A percentile compares a stretch with the other conserved stretches of the same genome.
Conservation (phyloP, 441 rosid species). For the Syzygium syzygioides region DNA sequence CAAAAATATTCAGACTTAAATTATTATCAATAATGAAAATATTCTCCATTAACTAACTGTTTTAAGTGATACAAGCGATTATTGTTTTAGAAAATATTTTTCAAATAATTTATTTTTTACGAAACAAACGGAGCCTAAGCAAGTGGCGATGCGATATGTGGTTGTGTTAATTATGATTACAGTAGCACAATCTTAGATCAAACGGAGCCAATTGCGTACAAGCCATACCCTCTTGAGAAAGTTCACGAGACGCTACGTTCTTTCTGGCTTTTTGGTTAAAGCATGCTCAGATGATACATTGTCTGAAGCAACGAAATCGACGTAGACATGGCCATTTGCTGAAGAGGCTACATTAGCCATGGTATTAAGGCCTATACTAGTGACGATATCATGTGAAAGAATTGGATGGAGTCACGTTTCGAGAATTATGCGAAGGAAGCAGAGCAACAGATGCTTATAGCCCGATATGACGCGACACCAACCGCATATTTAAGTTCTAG, state of each 20-base stretch:
- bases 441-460: not conserved
- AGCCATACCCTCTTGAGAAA: not conserved
- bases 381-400: not conserved
- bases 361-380: not conserved
- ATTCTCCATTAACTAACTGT: not conserved
- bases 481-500: constrained; percentile 11
- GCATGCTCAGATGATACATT: not conserved
- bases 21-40: not conserved
- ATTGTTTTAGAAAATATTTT: accelerated
- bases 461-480: not conserved
- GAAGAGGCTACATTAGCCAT: not conserved
- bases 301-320: not conserved
- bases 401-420: not conserved
- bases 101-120: not conserved
- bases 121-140: not conserved
- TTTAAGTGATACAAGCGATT: accelerated
- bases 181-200: not conserved
- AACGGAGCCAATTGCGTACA: not conserved
- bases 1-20: not conserved
- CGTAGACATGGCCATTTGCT: not conserved
- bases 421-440: not conserved
- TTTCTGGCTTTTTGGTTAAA: not conserved
- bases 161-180: not conserved
- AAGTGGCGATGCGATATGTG: not conserved
- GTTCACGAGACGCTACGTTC: not conserved